Conservation (phyloP, 345 rosid species). For the Citropsis articulata region DNA sequence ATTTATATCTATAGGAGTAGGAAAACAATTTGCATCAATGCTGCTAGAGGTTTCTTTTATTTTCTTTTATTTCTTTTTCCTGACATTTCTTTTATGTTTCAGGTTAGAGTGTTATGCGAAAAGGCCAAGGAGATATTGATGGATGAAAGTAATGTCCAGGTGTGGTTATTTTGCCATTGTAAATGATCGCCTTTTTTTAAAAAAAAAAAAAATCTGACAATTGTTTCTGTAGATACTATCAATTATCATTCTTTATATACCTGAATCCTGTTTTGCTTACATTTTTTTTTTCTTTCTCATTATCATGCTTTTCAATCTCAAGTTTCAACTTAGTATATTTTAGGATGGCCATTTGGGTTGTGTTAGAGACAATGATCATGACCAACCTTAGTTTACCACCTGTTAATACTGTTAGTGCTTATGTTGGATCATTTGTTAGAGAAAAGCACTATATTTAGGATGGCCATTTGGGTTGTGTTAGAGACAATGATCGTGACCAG, state of each 20-base stretch:
- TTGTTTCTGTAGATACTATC: background rate
- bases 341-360: background rate
- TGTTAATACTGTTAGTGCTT: background rate
- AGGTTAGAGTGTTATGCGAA: slow-evolving; percentile 68
- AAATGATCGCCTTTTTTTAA: background rate
- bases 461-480: background rate
- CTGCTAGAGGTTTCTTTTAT: background rate
- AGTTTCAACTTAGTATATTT: background rate
- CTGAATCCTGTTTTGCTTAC: background rate
- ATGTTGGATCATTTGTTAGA: no score
- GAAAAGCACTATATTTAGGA: no score
- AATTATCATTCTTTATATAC: background rate
- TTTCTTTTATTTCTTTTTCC: background rate
- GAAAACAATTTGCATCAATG: background rate
- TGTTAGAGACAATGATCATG: background rate
- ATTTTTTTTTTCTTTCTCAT: background rate
- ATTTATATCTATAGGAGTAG: background rate
- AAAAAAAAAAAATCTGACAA: background rate
- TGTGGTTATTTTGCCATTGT: slow-evolving; percentile 6
- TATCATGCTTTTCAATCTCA: background rate
- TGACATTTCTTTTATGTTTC: background rate
- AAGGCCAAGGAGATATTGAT: slow-evolving; percentile 76
- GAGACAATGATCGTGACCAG: background rate
- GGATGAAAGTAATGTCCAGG: slow-evolving; percentile 85
- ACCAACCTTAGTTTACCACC: background rate